Conservation (phyloP, 805 yeast genomes). For the Lipomyces chichibuensis region DNA sequence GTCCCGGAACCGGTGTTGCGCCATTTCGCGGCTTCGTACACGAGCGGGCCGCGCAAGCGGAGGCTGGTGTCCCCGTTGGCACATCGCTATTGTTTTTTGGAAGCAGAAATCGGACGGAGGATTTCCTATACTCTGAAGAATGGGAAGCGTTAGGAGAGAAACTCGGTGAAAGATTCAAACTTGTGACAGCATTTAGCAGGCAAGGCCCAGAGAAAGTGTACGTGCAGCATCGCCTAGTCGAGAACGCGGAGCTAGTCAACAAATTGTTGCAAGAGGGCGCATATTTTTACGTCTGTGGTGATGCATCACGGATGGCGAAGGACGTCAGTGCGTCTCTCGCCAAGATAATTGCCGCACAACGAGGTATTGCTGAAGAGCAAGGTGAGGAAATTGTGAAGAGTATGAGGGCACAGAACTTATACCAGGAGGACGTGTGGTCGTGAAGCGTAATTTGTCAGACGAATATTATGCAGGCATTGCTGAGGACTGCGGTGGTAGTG, state of each 20-base stretch:
- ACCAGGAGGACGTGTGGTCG: slow-evolving; percentile 98
- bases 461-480: neutral
- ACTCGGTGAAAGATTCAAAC: slow-evolving; percentile 63
- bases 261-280: slow-evolving; percentile 69
- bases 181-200: slow-evolving; percentile 86
- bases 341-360: slow-evolving; percentile 62
- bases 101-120: slow-evolving; percentile 76
- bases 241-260: slow-evolving; percentile 53
- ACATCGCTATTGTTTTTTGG: slow-evolving; percentile 81
- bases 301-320: slow-evolving; percentile 93
- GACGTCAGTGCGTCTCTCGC: slow-evolving; percentile 77
- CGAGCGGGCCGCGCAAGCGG: slow-evolving; percentile 69
- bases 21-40: slow-evolving; percentile 95
- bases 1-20: slow-evolving; percentile 99
- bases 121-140: slow-evolving; percentile 83
- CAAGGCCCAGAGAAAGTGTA: slow-evolving; percentile 67
- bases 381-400: slow-evolving; percentile 79
- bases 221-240: slow-evolving; percentile 77
- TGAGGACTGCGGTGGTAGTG: neutral
- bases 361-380: slow-evolving; percentile 64
- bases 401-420: slow-evolving; percentile 79
- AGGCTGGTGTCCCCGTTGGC: slow-evolving; percentile 62
- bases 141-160: slow-evolving; percentile 61
- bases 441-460: neutral
- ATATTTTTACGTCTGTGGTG: slow-evolving; percentile 93